Evolutionary conservation across 805 yeast genomes (phyloP).

Genomic region (Wickerhamiella allomyrinae): DNA sequence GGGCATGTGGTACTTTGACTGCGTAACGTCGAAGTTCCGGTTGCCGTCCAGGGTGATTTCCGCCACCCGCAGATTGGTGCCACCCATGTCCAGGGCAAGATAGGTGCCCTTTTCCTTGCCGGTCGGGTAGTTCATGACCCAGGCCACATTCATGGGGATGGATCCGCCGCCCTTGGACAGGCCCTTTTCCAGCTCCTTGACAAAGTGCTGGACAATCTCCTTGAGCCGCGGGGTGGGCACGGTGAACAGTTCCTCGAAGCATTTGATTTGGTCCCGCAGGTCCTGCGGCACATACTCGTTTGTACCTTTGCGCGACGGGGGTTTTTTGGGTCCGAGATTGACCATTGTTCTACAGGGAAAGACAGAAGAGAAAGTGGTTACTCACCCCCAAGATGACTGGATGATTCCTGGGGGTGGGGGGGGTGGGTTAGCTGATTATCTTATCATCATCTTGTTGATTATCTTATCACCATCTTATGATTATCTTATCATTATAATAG

Average conservation of each 20-base stretch:
- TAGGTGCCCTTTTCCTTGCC: conserved; percentile 84
- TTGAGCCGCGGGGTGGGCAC: conserved; percentile 47
- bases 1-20: conserved; percentile 76
- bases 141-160: conserved; percentile 93
- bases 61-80: conserved; percentile 90
- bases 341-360: conserved; percentile 59
- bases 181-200: conserved; percentile 69
- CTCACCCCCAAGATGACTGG: too few species aligned
- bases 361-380: too few species aligned
- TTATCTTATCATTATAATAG: too few species aligned
- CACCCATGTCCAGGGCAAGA: conserved; percentile 92
- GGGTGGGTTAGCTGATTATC: too few species aligned
- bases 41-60: conserved; percentile 72
- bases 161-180: conserved; percentile 50
- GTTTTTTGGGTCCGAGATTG: conserved; percentile 70
- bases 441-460: too few species aligned
- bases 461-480: too few species aligned
- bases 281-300: conserved; percentile 53
- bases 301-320: conserved; percentile 64
- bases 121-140: conserved; percentile 90
- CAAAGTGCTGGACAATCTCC: conserved; percentile 60
- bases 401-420: too few species aligned
- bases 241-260: conserved; percentile 46
- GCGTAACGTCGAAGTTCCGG: conserved; percentile 70
- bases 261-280: conserved; percentile 42